Evolutionary conservation across 2,329 filamentous ascomycete genomes (phyloP), one percentile per base, ranked within the genome.

Genomic region (Pleurostoma richardsiae): DNA sequence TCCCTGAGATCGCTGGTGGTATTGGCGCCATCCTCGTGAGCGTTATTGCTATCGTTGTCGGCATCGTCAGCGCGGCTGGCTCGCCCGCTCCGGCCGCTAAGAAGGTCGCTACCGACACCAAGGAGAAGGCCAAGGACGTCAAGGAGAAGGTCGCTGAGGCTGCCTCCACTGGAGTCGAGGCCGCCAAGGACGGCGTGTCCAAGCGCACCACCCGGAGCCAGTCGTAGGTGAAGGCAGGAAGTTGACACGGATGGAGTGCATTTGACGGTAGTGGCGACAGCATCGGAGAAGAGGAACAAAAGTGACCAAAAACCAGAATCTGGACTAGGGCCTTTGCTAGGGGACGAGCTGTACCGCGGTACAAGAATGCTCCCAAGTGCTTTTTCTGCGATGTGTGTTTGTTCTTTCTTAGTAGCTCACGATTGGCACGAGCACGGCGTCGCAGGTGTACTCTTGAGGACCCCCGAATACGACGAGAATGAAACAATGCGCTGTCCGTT

Each of bases 1-100:
- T 96, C 54, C 94, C 94, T 55, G 94, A 96, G 73, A 85, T 95
- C 58, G 89, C 90, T 53, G 90, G 83, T 62, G 88, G 83, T 61
- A 73, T 95, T 61, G 86, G 76, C 62, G 87, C 85, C 55, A 66
- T 90, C 54, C 65, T 85, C 41, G 71, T 90, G 47, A 83, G 86
- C 42, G 62, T 94, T 56, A 65, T 95, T 51, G 82, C 85, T 55
- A 59, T 96, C 53, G 69, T 95, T 54, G 70, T 87, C 52, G 78
- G 81, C 57, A 71, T 87, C 53, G 68, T 92, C 59, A 76, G 80
- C 56, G 68, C 82, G 53, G 81, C 82, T 58, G 76, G 77, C 59
- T 76, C 80, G 47, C 73, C 88, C 40, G 79, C 87, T 41, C 80
- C 87, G 54, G 80, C 85, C 59, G 77, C 79, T 61, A 90, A 95